phyloP scores from a whole-genome alignment of 164 flowering plant species.

The Annona squamosa region DNA sequence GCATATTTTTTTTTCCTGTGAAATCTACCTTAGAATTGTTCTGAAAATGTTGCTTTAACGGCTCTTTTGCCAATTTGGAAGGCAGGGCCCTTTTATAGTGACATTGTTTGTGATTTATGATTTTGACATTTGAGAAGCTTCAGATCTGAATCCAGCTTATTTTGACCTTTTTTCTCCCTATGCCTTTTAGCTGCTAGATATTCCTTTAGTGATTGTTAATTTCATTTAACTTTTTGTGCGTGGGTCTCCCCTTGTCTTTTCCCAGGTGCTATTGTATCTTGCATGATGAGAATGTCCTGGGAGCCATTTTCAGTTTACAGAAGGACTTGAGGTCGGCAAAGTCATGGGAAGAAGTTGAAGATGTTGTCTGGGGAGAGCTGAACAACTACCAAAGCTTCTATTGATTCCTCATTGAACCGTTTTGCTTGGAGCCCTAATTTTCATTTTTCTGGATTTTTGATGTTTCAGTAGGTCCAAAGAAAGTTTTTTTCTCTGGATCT shows the following conservation, averaged over 20 bases:
- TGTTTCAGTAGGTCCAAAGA: too few relatives aligned
- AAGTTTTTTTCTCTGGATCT: too few relatives aligned
- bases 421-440: neutral
- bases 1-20: neutral
- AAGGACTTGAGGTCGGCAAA: constrained; percentile 50
- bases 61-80: too few relatives aligned
- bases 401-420: neutral
- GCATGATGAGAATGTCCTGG: constrained; percentile 78
- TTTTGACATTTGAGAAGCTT: too few relatives aligned
- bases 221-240: too few relatives aligned
- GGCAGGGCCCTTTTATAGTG: too few relatives aligned
- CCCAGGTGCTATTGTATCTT: constrained; percentile 88
- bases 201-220: too few relatives aligned
- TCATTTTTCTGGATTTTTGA: neutral
- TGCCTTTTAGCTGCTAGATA: too few relatives aligned
- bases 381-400: constrained; percentile 39
- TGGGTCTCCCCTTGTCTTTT: neutral
- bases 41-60: neutral
- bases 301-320: constrained; percentile 76
- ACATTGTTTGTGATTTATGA: too few relatives aligned
- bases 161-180: too few relatives aligned
- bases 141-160: too few relatives aligned
- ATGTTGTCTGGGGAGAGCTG: constrained; percentile 72
- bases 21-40: neutral
- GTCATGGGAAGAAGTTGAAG: constrained; percentile 96